These are phyloP conservation scores for Fragaria ananassa DNA, from an alignment of 306 rosid genomes.

Conservation along the genomic window DNA sequence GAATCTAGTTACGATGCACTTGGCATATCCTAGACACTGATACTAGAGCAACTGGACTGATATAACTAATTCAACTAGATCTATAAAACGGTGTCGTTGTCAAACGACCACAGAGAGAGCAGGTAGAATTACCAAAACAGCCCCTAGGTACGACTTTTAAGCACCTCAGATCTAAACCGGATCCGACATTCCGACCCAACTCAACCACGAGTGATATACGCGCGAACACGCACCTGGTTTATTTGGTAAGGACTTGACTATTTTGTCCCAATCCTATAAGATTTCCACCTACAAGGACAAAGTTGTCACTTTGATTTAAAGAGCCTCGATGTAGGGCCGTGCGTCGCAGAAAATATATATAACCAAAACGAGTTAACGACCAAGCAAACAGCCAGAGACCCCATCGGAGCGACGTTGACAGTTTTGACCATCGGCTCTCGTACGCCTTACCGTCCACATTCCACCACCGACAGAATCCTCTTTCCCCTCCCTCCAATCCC, in stretches of 20 bases:
- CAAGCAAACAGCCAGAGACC: not conserved
- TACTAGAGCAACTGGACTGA: not conserved
- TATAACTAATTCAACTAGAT: not conserved
- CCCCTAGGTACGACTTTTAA: not conserved
- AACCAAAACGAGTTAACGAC: too few relatives aligned
- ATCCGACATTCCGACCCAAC: not conserved
- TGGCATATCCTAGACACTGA: not conserved
- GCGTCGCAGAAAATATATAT: not conserved
- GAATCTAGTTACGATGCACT: not conserved
- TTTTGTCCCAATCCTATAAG: not conserved
- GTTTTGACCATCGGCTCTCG: conserved; percentile 11
- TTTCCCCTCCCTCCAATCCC: not conserved
- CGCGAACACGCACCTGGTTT: conserved; percentile 1
- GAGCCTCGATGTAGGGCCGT: not conserved
- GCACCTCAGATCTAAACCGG: not conserved
- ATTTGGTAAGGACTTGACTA: not conserved
- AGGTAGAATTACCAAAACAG: not conserved
- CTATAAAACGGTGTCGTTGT: not conserved
- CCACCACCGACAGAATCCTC: conserved; percentile 5
- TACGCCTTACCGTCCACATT: not conserved
- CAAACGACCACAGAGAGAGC: not conserved
- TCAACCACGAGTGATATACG: not conserved
- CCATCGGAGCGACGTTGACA: conserved; percentile 14
- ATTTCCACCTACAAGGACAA: not conserved
- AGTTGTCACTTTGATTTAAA: not conserved